A percentile compares a stretch with the other conserved stretches of the same genome.
Conservation (phyloP, 139 green algal genomes). For the Micromonas commoda region DNA sequence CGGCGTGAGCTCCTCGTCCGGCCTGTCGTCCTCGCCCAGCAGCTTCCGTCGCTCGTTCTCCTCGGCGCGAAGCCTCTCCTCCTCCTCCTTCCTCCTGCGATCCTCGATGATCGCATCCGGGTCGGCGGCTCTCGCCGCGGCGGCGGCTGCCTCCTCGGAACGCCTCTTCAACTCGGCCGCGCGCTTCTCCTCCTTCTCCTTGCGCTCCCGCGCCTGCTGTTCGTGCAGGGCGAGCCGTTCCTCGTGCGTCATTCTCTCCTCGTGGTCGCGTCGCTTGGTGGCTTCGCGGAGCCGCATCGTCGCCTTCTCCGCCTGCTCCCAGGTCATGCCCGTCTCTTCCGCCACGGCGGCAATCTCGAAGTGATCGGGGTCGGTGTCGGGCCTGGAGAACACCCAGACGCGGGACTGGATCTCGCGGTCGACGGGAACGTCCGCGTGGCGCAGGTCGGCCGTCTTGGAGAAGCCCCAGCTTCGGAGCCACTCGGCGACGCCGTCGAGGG, state of each 20-base stretch:
- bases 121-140: no score
- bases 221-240: not conserved
- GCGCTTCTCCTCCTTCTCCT: no score
- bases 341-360: not conserved
- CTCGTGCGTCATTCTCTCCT: not conserved
- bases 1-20: no score
- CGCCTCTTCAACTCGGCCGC: no score
- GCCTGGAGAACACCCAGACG: not conserved
- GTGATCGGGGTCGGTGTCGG: not conserved
- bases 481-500: not conserved
- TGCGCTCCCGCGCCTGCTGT: no score
- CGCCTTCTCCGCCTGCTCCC: not conserved
- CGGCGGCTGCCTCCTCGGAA: no score
- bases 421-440: conserved; percentile 4
- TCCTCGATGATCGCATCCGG: no score
- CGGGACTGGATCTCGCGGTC: not conserved
- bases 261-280: not conserved
- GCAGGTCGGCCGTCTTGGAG: not conserved
- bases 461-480: conserved; percentile 4
- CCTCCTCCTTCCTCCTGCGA: no score
- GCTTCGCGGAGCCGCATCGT: not conserved
- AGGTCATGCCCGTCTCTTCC: not conserved
- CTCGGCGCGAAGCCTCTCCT: no score
- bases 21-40: no score
- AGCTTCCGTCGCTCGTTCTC: no score